Base-by-base conservation (phyloP, 1,139 yeast species). In the Nakaseomyces glabratus region DNA sequence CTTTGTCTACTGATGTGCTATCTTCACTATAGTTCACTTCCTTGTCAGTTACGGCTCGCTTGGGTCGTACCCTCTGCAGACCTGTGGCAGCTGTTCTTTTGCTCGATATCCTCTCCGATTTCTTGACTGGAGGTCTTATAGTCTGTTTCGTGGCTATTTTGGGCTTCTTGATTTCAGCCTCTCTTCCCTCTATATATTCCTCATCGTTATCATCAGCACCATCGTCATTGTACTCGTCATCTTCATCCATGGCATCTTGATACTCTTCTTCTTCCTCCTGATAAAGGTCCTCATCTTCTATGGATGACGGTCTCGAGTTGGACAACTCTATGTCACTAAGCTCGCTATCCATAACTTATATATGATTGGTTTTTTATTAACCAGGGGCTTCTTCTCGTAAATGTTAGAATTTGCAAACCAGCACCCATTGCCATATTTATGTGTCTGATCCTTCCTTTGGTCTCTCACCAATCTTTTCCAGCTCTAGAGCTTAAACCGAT, bases 191-290 rank as follows among this genome's bases (percentile, higher is more conserved):
- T 6, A 24, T 4, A 13, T 12, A 8, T 12, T 24, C 12, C 12
- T 17, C 30, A 11, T 17, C 9, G 4, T 6, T 12, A 15, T 7
- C 22, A 10, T 28, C 22, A 6, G 6, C 37, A 6, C 42, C 35
- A 17, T 39, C 37, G 15, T 34, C 29, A 18, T 29, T 26, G 13
- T 26, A 32, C 14, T 31, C 40, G n/a, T 39, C 38, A 20, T 36
- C 32, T 2, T 33, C 30, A 19, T 36, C 39, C 11, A 42, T 46
- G 5, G 37, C 48, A 8, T 38, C 43, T n/a, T 40, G 45, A 3
- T 41, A 45, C 4, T 39, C 48, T 2, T 33, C 38, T 4, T 39
- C 48, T 19, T 37, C 34, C 10, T 44, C 47, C n/a, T 39, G 44
- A 8, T 38, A 43, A 6, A 43, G 47, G 21, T 47, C 53, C 4